A percentile compares a stretch with the other conserved stretches of the same genome.
Evolutionary conservation across 2,329 filamentous ascomycete genomes (phyloP).

Genomic region (Lachnellula suecica): DNA sequence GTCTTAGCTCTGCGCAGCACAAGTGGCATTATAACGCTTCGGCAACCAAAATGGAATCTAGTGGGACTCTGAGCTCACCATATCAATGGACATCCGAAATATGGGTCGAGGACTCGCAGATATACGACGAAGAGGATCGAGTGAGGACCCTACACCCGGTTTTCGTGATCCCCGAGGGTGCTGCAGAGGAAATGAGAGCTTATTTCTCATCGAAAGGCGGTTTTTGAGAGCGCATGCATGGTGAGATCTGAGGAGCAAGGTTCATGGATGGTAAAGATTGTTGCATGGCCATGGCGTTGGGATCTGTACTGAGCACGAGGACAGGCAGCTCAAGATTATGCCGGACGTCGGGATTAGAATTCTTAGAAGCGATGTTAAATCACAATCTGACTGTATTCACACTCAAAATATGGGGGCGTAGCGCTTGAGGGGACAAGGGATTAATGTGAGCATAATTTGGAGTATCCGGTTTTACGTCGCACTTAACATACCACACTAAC

Average conservation of each 20-base stretch:
- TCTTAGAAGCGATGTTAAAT: background rate
- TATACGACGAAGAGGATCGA: slow-evolving; percentile 70
- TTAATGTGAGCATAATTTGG: background rate
- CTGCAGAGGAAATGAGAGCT: slow-evolving; percentile 28
- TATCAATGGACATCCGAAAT: slow-evolving; percentile 42
- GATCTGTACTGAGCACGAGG: background rate
- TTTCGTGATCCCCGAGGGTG: slow-evolving; percentile 74
- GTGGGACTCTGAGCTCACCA: slow-evolving; percentile 32
- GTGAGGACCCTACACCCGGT: slow-evolving; percentile 76
- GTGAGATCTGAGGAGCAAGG: background rate
- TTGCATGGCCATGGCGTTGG: slow-evolving; percentile 4
- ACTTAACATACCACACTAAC: no score
- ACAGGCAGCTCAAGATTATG: background rate
- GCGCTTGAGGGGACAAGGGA: background rate
- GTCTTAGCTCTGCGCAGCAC: slow-evolving; percentile 80
- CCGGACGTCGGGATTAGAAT: background rate
- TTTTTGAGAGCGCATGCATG: slow-evolving; percentile 18
- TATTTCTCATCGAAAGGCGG: slow-evolving; percentile 31
- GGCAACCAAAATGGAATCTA: slow-evolving; percentile 35
- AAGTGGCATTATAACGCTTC: slow-evolving; percentile 48
- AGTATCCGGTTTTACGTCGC: no score
- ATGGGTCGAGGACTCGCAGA: slow-evolving; percentile 49
- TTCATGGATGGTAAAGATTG: background rate
- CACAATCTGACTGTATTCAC: background rate
- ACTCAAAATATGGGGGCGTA: background rate